Evolutionary conservation across 1,284 basidiomycete genomes (phyloP).

Genomic region (Serendipita sp.): DNA sequence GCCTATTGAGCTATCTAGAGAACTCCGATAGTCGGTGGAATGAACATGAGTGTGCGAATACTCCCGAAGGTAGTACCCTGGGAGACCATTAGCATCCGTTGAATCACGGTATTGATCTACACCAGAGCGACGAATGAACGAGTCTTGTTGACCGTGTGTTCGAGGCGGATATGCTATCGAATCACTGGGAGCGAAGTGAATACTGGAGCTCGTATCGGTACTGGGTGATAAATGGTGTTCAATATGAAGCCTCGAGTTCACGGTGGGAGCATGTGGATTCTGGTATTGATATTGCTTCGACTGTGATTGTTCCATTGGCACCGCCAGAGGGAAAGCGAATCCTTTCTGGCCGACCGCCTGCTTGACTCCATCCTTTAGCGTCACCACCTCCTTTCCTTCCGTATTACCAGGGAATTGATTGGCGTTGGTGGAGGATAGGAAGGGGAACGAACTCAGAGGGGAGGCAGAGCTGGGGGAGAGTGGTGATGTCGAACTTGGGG

Average conservation of each 20-base stretch:
- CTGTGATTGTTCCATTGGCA: not conserved
- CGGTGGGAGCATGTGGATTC: not conserved
- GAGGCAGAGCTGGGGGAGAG: not conserved
- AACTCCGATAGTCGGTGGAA: slow-evolving; percentile 2
- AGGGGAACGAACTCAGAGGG: not conserved
- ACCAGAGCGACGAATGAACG: not conserved
- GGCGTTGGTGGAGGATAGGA: not conserved
- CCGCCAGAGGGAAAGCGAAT: not conserved
- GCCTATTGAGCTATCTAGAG: not conserved
- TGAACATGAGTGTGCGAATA: not conserved
- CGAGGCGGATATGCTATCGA: not conserved
- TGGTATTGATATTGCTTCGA: not conserved
- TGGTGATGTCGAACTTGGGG: not conserved
- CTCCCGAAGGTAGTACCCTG: not conserved
- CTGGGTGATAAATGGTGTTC: not conserved
- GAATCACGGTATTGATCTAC: slow-evolving; percentile 1
- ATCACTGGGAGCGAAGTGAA: not conserved
- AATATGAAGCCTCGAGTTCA: not conserved
- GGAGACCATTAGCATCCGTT: not conserved
- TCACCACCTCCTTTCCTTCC: not conserved
- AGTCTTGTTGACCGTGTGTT: not conserved
- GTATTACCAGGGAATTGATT: not conserved
- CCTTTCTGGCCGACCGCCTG: not conserved
- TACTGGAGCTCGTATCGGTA: not conserved
- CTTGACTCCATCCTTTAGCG: not conserved